Evolutionary conservation across 495 filamentous ascomycete genomes (phyloP).

Genomic region (Durotheca rogersii): DNA sequence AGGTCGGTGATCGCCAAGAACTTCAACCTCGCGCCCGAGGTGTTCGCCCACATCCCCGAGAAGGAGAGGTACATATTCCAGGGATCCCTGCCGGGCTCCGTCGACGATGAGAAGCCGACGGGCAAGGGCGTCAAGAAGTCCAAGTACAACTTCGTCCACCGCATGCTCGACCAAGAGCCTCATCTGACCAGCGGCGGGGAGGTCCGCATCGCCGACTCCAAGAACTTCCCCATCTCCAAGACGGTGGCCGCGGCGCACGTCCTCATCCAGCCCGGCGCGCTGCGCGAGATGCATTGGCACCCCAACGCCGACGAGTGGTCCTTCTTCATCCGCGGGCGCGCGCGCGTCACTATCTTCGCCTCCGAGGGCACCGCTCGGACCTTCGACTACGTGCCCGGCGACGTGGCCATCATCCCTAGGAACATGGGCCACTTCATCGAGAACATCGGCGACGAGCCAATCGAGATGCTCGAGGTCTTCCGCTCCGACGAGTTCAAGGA

Average conservation of each 20-base stretch:
- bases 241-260: conserved; percentile 65
- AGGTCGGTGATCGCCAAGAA: conserved; percentile 64
- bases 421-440: conserved; percentile 65
- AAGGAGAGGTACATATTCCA: conserved; percentile 71
- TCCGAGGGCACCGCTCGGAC: conserved; percentile 50
- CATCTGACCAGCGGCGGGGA: conserved; percentile 54
- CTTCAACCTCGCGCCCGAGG: conserved; percentile 59
- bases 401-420: conserved; percentile 61
- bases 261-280: conserved; percentile 55
- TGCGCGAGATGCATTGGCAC: conserved; percentile 64
- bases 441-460: conserved; percentile 59
- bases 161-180: conserved; percentile 60
- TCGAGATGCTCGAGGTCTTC: conserved; percentile 64
- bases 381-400: conserved; percentile 52
- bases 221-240: conserved; percentile 64
- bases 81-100: conserved; percentile 52
- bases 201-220: conserved; percentile 65
- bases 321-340: conserved; percentile 54
- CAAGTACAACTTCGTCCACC: conserved; percentile 60
- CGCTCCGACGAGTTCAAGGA: conserved; percentile 59
- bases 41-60: conserved; percentile 58
- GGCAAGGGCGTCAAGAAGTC: conserved; percentile 57
- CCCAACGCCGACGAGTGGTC: conserved; percentile 60
- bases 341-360: conserved; percentile 54
- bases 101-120: conserved; percentile 45